Conservation (phyloP, 108 stramenopile species). For the Skeletonema tropicum region DNA sequence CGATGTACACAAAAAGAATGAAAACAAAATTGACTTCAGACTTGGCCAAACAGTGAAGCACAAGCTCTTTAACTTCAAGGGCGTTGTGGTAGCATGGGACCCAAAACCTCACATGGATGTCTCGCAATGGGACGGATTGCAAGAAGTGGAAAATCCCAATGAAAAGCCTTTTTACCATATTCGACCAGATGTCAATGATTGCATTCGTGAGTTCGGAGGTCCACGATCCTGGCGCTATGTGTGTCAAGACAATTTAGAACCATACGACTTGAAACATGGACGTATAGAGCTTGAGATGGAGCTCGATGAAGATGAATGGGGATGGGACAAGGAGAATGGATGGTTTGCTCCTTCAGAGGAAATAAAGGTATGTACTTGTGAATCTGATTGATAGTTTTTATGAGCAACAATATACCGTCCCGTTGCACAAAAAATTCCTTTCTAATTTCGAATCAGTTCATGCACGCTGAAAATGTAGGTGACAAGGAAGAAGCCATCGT, state of each 20-base stretch:
- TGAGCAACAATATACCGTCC: too few species aligned
- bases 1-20: conserved; percentile 43
- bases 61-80: conserved; percentile 77
- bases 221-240: conserved; percentile 75
- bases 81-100: conserved; percentile 81
- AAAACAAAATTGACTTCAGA: conserved; percentile 48
- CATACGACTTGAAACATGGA: conserved; percentile 42
- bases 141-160: conserved; percentile 65
- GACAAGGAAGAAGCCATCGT: conserved; percentile 33
- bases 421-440: too few species aligned
- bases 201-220: conserved; percentile 68
- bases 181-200: conserved; percentile 70
- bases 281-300: conserved; percentile 65
- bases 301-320: conserved; percentile 60
- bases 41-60: conserved; percentile 76
- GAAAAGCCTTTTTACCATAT: conserved; percentile 82
- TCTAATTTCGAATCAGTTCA: conserved; percentile 39
- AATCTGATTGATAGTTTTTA: background rate
- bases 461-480: conserved; percentile 60
- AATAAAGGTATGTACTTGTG: conserved; percentile 34
- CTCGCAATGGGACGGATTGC: conserved; percentile 78
- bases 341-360: conserved; percentile 51
- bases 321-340: conserved; percentile 28
- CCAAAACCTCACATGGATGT: conserved; percentile 71
- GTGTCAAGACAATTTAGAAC: conserved; percentile 76